Evolutionary conservation across 495 filamentous ascomycete genomes (phyloP), one percentile per base, ranked within the genome.

Genomic region (Lentithecium fluviatile): DNA sequence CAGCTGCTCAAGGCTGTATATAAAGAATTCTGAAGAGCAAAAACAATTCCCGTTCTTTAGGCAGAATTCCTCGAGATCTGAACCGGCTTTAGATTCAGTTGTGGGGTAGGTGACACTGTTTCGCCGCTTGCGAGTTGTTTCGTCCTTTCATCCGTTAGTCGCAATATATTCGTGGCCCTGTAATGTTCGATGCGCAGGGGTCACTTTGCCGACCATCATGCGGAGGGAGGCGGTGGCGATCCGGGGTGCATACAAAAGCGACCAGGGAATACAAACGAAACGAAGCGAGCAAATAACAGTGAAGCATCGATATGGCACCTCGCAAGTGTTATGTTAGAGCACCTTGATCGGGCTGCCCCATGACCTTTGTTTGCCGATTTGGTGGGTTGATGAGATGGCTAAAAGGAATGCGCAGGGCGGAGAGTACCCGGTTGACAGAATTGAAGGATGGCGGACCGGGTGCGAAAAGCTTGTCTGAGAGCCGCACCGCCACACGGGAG

Each of bases 61-160:
- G 61, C 61, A 64, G 61, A 64, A 64, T 59, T 45, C 13, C 45
- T n/a, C 17, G 2, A 5, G 10, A 12, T n/a, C 13, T 49, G 52
- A 48, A 32, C 36, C 42, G 25, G 1, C 50, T 6, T 49, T 58
- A 48, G 59, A 58, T 59, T 36, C 13, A 47, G 54, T 48, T 46
- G 54, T 48, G 55, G 55, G 55, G 48, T 38, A 54, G 24, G 29
- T 32, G 17, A 29, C 46, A 19, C 17, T 49, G 24, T 45, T 54
- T 58, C 55, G 34, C 29, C 20, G 46, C 43, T 58, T 43, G 5
- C 15, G n/a, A 23, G 32, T 0, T 7, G 19, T 12, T 40, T 49
- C 38, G 38, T 38, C 61, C 61, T 50, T 64, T 64, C 61, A 64
- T 64, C 61, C 61, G 61, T 52, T 47, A 23, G 21, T 10, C 12